Evolutionary conservation across 2,329 filamentous ascomycete species (phyloP).

Genomic region (Cercospora sesami): DNA sequence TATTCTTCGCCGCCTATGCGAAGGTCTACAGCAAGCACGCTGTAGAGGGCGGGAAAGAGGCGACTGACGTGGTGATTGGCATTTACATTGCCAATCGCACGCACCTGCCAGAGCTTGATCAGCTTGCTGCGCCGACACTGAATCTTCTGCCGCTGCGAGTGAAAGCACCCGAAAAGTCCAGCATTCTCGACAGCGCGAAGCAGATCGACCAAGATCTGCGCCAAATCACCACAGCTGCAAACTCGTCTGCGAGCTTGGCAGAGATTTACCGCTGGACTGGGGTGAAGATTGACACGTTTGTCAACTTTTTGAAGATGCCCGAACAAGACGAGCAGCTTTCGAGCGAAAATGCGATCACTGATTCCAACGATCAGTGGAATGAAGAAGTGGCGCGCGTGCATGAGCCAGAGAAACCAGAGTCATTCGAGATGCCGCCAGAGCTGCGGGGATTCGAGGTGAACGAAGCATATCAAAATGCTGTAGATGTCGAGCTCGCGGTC

Average conservation of each 20-base stretch:
- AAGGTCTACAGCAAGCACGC: constrained; percentile 46
- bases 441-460: constrained; percentile 15
- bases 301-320: constrained; percentile 74
- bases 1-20: constrained; percentile 73
- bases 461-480: constrained; percentile 47
- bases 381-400: constrained; percentile 23
- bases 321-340: constrained; percentile 25
- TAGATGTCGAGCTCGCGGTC: constrained; percentile 59
- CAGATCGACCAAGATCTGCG: constrained; percentile 68
- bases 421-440: constrained; percentile 26
- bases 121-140: constrained; percentile 67
- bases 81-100: constrained; percentile 80
- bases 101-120: constrained; percentile 52
- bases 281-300: constrained; percentile 66
- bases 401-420: neutral
- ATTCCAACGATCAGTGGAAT: constrained; percentile 26
- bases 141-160: constrained; percentile 75
- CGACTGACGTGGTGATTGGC: constrained; percentile 62
- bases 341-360: constrained; percentile 24
- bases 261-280: constrained; percentile 77
- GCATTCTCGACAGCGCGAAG: constrained; percentile 55
- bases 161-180: constrained; percentile 31
- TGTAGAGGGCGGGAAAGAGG: constrained; percentile 21
- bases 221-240: constrained; percentile 57
- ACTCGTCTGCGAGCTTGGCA: constrained; percentile 63